Conservation (phyloP, 768 basidiomycete species). For the Macrocybe gigantea region DNA sequence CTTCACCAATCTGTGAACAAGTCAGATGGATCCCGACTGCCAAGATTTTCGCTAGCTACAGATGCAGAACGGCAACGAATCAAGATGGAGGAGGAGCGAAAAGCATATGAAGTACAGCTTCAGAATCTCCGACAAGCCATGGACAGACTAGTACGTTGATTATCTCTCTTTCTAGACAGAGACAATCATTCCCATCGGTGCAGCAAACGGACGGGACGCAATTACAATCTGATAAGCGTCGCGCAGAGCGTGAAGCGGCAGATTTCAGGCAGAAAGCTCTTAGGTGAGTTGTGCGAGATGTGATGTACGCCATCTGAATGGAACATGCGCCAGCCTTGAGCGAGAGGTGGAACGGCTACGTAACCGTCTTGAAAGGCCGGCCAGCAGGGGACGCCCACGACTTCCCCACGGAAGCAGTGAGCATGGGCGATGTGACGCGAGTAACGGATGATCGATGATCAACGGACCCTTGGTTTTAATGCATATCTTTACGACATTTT, state of each 20-base stretch:
- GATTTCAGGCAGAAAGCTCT: conserved; percentile 70
- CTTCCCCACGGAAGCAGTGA: conserved; percentile 25
- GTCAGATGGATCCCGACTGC: conserved; percentile 37
- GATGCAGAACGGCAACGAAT: conserved; percentile 59
- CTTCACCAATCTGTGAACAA: conserved; percentile 24
- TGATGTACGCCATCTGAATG: conserved; percentile 2
- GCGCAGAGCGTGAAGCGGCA: conserved; percentile 70
- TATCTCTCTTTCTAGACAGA: conserved; percentile 1
- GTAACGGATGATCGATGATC: too few species aligned
- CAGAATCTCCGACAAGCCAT: conserved; percentile 49
- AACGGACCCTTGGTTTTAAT: too few species aligned
- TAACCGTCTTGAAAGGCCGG: conserved; percentile 57
- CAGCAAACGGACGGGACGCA: conserved; percentile 68
- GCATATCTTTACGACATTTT: not conserved
- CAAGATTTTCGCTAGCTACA: conserved; percentile 37
- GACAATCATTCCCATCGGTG: conserved; percentile 1
- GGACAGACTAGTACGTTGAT: conserved; percentile 51
- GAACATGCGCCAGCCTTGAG: conserved; percentile 39
- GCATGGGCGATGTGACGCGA: not conserved
- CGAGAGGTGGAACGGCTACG: conserved; percentile 65
- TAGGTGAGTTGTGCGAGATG: conserved; percentile 36
- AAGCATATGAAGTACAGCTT: conserved; percentile 53
- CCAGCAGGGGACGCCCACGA: conserved; percentile 24
- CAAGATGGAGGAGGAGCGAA: conserved; percentile 63
- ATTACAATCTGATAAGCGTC: conserved; percentile 66